These are phyloP conservation scores for Corinectria fuckeliana DNA, from an alignment of 2,329 filamentous ascomycete genomes.

Conservation along the genomic window DNA sequence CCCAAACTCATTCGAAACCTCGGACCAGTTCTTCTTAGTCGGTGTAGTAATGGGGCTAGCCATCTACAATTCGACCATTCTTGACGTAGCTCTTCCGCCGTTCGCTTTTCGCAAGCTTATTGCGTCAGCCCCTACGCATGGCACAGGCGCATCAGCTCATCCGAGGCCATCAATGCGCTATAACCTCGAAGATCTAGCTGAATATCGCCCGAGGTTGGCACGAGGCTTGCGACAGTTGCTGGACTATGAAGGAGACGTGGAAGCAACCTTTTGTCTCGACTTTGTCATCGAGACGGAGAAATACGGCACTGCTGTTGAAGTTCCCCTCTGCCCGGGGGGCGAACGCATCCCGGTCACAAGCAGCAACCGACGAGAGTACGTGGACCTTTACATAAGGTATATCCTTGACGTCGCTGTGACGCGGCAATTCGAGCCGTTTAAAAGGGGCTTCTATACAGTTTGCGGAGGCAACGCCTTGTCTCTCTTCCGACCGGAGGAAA, in stretches of 20 bases:
- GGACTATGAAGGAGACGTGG: constrained; percentile 84
- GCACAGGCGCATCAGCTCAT: constrained; percentile 60
- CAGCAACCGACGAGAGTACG: constrained; percentile 82
- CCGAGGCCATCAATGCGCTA: constrained; percentile 71
- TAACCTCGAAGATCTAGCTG: constrained; percentile 80
- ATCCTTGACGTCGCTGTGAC: constrained; percentile 78
- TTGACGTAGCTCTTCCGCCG: constrained; percentile 86
- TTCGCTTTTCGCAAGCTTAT: constrained; percentile 90
- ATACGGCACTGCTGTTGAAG: constrained; percentile 71
- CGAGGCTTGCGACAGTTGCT: constrained; percentile 77
- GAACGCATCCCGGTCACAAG: constrained; percentile 82
- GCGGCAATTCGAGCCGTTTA: constrained; percentile 91
- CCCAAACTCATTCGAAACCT: constrained; percentile 85
- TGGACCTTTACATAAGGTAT: constrained; percentile 82
- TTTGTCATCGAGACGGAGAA: constrained; percentile 80
- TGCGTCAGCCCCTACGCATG: constrained; percentile 72
- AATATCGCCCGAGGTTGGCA: constrained; percentile 79
- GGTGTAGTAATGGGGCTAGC: constrained; percentile 87
- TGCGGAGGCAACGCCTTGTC: constrained; percentile 88
- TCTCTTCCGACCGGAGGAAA: constrained; percentile 88
- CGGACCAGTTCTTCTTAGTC: constrained; percentile 89
- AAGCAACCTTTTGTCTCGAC: constrained; percentile 79
- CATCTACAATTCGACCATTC: constrained; percentile 93
- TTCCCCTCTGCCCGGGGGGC: constrained; percentile 77
- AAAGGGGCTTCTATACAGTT: constrained; percentile 90